These are phyloP conservation scores for Rhinocladiella similis DNA, from an alignment of 2,329 filamentous ascomycete species.

Conservation along the genomic window DNA sequence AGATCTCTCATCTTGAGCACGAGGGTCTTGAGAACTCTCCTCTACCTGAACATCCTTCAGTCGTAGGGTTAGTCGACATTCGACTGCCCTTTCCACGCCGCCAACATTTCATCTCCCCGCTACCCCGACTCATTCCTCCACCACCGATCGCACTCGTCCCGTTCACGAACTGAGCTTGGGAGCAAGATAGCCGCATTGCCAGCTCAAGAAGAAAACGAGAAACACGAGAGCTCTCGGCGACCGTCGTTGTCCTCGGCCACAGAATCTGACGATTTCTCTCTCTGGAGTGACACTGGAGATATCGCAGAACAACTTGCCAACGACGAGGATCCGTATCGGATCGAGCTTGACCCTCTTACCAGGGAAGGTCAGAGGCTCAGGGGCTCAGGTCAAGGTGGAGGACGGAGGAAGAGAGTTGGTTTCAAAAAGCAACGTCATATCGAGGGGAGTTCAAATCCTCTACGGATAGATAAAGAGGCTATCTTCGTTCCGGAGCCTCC, in stretches of 20 bases:
- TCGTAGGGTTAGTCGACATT: slow-evolving; percentile 61
- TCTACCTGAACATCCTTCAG: not conserved
- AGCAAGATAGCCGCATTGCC: slow-evolving; percentile 37
- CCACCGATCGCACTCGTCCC: slow-evolving; percentile 66
- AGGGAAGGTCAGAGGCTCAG: slow-evolving; percentile 40
- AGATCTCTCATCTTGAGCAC: slow-evolving; percentile 8
- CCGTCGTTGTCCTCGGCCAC: slow-evolving; percentile 51
- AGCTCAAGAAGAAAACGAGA: slow-evolving; percentile 45
- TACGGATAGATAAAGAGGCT: slow-evolving; percentile 64
- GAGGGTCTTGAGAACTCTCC: slow-evolving; percentile 7
- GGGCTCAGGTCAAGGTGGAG: slow-evolving; percentile 28
- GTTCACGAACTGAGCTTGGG: slow-evolving; percentile 38
- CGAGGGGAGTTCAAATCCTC: slow-evolving; percentile 42
- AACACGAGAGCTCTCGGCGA: slow-evolving; percentile 50
- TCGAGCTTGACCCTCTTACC: slow-evolving; percentile 58
- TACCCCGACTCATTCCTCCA: slow-evolving; percentile 80
- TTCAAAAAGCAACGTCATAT: slow-evolving; percentile 34
- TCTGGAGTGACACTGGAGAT: slow-evolving; percentile 94
- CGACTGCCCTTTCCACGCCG: slow-evolving; percentile 68
- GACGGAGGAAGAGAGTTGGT: slow-evolving; percentile 32
- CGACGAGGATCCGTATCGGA: slow-evolving; percentile 77
- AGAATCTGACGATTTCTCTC: slow-evolving; percentile 68
- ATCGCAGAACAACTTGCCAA: slow-evolving; percentile 86
- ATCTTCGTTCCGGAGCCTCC: slow-evolving; percentile 76
- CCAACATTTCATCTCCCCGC: slow-evolving; percentile 81